Base-by-base conservation (phyloP, 768 basidiomycete species). In the Suillus sp. region DNA sequence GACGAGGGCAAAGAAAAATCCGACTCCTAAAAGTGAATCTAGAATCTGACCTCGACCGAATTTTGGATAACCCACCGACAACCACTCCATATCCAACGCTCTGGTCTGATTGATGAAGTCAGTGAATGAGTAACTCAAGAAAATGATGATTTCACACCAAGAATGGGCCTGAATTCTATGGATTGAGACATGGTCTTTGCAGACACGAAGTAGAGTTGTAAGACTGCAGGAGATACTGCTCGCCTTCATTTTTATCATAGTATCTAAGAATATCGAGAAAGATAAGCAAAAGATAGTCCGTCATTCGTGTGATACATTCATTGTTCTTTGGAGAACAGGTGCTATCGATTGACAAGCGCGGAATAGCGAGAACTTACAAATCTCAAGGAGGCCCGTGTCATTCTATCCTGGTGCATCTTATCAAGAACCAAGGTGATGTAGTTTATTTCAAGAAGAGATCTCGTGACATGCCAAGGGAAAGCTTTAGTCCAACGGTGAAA, bases 161-260 rank as follows among this genome's bases (percentile, higher is more conserved):
- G 73, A 32, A 79, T 67, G 42, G 80, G 80, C 59, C 72, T 79
- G 69, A 81, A 81, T 48, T 78, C 78, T 42, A 74, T 72, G 32
- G 63, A 70, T 13, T 45, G 48, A 40, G 59, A 65, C 30, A 57
- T 35, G 35, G 11, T 57, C 10, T 27, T 40, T 30, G 20, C 18
- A 40, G 38, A 56, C 16, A 25, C 37, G 10, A 25, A 25, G 25
- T 37, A 5, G 35, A 37, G 22, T 8, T 20, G 37, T 38, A 38
- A 27, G 27, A 30, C 27, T 27, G 38, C 5, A 40, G 6, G 38
- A 27, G 18, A 57, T 40, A 40, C 18, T 8, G 18, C 25, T 40
- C 13, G 37, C 22, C 4, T 38, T 56, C 16, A 22, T 25, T 56
- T 56, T 56, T 27, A 56, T 56, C 35, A 5, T 56, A 38, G 22